Base-by-base conservation (phyloP, 495 filamentous ascomycete genomes). In the Hypomontagnella submonticulosa region DNA sequence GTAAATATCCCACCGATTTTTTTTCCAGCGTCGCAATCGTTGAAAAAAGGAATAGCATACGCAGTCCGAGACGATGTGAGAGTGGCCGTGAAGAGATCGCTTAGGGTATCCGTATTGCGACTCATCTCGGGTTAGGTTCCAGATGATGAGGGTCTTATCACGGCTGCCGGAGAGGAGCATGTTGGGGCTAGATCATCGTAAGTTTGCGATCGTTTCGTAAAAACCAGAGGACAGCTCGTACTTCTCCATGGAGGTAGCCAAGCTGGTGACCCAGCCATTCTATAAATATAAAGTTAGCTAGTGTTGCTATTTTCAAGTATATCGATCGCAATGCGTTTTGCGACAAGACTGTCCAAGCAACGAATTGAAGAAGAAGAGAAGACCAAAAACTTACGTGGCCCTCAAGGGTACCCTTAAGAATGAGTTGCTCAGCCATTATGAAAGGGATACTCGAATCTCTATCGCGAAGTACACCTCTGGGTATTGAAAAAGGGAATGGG, bases 51-150 rank as follows among this genome's bases (percentile, higher is more conserved):
- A 13, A 54, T 34, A 71, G 85, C 92, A 73, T 95, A 98, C 95
- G 84, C 95, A 99, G 89, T 99, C 95, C 77, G 95, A 99, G 79
- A 99, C 95, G 81, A 99, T 98, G 89, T 99, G 95, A 69, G 92
- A 96, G 87, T 99, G 95, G 76, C 95, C 95, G 84, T 97, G 89
- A 61, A 99, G 92, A 75, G 90, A 92, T 81, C 95, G 90, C 88
- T 98, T 98, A 76, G 95, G 95, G 88, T 97, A 96, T 72, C 95
- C 95, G 84, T 97, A 98, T 73, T 89, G 87, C 79, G 89, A 87
- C 82, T 98, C 95, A 80, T 99, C 95, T 81, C 95, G 94, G 81
- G 95, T 98, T 71, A 99, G 89, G 89, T 97, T 96, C 95, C 95
- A 99, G 88, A 99, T 94, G 84, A 99, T 99, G 77, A 99, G 85